Evolutionary conservation across 2,329 filamentous ascomycete genomes (phyloP).

Genomic region (Clonostachys rhizophaga): DNA sequence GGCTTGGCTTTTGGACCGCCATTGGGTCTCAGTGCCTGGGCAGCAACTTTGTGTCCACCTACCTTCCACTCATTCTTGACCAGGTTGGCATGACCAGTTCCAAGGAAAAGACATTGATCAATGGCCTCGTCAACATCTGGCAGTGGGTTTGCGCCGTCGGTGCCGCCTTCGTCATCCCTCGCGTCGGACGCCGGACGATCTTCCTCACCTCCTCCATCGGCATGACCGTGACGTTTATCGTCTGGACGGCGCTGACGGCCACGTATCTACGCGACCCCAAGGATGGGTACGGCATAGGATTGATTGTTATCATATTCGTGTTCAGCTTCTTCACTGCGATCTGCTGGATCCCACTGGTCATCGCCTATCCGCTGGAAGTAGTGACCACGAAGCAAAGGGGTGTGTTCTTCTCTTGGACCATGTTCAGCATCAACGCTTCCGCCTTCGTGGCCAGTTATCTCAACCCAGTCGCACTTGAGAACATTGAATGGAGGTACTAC

Average conservation of each 20-base stretch:
- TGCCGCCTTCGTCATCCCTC: conserved; percentile 2
- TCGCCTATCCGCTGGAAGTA: conserved; percentile 9
- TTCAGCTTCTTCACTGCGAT: conserved; percentile 14
- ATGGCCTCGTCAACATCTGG: conserved; percentile 18
- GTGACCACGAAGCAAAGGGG: conserved; percentile 9
- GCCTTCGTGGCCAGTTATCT: conserved; percentile 25
- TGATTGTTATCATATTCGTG: conserved; percentile 27
- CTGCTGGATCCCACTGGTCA: conserved; percentile 3
- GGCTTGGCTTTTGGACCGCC: conserved; percentile 1
- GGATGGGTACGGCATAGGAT: conserved; percentile 10
- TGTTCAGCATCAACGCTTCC: conserved; percentile 2
- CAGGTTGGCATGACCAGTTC: conserved; percentile 26
- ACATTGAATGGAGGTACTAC: conserved; percentile 29
- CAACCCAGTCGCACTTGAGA: conserved; percentile 26
- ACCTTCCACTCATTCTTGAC: conserved; percentile 26
- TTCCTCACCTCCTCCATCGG: conserved; percentile 24
- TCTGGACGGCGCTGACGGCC: conserved; percentile 13
- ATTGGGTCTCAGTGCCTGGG: conserved; percentile 6
- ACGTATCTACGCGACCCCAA: conserved; percentile 5
- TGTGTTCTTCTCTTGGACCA: not conserved
- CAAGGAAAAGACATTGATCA: conserved; percentile 17
- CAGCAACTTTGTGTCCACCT: conserved; percentile 12
- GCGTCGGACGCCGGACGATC: conserved; percentile 14
- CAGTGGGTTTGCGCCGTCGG: conserved; percentile 2
- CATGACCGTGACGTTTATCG: conserved; percentile 23